Evolutionary conservation across 169 alveolate genomes (phyloP).

Genomic region (Plasmodium inui): DNA sequence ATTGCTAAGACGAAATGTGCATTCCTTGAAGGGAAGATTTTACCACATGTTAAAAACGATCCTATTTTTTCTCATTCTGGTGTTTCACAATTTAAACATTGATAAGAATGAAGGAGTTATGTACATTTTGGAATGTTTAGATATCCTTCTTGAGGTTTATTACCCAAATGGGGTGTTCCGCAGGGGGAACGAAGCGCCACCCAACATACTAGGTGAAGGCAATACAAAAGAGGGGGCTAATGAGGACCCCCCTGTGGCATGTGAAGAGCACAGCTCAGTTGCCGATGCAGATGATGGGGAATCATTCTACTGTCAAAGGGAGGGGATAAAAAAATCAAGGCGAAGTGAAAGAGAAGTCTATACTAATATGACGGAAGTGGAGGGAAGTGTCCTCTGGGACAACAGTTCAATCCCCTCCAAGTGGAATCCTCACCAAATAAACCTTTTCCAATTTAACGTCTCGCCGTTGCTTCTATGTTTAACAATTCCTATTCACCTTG

Average conservation of each 20-base stretch:
- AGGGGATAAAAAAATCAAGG: not conserved
- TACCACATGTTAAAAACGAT: conserved; percentile 59
- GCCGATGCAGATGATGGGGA: not conserved
- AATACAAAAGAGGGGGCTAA: not conserved
- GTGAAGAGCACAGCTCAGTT: not conserved
- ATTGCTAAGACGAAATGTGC: conserved; percentile 18
- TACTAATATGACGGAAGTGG: not conserved
- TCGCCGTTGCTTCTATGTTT: conserved; percentile 70
- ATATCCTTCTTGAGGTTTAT: conserved; percentile 45
- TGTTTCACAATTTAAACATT: conserved; percentile 52
- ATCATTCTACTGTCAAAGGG: not conserved
- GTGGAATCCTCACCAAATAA: not conserved
- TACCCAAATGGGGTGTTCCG: not conserved
- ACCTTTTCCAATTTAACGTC: conserved; percentile 57
- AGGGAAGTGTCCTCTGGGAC: not conserved
- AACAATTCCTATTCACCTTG: conserved; percentile 46
- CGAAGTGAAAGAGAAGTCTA: not conserved
- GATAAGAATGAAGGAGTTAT: conserved; percentile 44
- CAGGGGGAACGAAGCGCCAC: not conserved
- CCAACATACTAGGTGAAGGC: not conserved
- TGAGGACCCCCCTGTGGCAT: not conserved
- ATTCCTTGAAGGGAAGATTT: conserved; percentile 10
- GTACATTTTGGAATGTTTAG: conserved; percentile 63
- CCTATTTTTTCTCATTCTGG: conserved; percentile 34
- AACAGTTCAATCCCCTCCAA: not conserved